Base-by-base conservation (phyloP, 805 yeast genomes). In the Isabelozyma heimii region DNA sequence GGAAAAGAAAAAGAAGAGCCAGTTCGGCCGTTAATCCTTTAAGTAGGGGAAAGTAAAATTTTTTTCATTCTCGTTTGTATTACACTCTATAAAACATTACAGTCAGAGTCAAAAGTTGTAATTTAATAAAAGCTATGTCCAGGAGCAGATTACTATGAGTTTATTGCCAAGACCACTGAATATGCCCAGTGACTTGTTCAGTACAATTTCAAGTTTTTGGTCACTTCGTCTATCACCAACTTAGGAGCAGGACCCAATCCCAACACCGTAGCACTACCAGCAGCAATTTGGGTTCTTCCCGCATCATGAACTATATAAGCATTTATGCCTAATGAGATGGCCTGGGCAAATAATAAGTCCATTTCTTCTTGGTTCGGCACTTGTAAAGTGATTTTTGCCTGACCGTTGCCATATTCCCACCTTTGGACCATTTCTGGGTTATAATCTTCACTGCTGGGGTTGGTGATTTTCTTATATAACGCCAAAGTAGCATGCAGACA, bases 171-270 rank as follows among this genome's bases (percentile, higher is more conserved):
- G 24, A 20, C 24, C 24, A 20, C 24, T 6, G 6, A 20, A 6
- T 20, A 20, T 20, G 24, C 24, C 4, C 6, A 20, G 4, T 20
- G 24, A 20, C 24, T 20, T 30, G n/a, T 40, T 30, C 67, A 90
- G 61, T 87, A 89, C 50, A 92, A 72, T 63, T 86, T 89, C 58
- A 92, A 74, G 24, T 78, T 84, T 13, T 89, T 85, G 0, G 98
- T 91, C 47, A 92, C 82, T 62, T 84, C 82, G 64, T 94, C 97
- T 51, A 92, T 66, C 0, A 85, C 83, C 0, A 77, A 57, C 55
- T 84, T 89, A 17, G 98, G 97, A 15, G 97, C 98, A 1, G 99
- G 99, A 0, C 99, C 99, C 26, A 94, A 65, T 1, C 98, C 99
- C n/a, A 94, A 70, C 1, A 94, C 98, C 0, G 99, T 94, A 2